Percentiles rank a stretch among this genome's conserved stretches.
Evolutionary conservation across 2,329 filamentous ascomycete genomes (phyloP).

Genomic region (Eurotiales sp.): DNA sequence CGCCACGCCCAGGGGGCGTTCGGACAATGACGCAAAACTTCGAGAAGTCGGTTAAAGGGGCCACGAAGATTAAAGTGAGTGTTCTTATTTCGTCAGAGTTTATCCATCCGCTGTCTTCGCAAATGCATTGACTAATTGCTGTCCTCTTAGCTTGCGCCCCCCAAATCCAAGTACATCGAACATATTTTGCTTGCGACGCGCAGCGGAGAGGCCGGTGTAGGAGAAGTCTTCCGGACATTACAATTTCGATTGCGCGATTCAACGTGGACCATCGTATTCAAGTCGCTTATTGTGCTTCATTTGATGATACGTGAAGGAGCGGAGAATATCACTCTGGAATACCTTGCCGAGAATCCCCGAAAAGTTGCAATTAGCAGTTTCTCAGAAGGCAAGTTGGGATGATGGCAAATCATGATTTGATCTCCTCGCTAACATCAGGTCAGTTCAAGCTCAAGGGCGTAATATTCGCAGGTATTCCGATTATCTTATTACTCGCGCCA

Average conservation of each 20-base stretch:
- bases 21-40: constrained; percentile 59
- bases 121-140: constrained; percentile 18
- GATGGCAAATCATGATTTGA: not conserved
- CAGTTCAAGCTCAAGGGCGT: constrained; percentile 88
- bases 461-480: constrained; percentile 91
- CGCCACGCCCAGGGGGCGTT: constrained; percentile 1
- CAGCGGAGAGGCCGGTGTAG: constrained; percentile 88
- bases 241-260: constrained; percentile 87
- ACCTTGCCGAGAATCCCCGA: constrained; percentile 76
- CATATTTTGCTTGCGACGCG: constrained; percentile 95
- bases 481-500: constrained; percentile 78
- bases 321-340: constrained; percentile 80
- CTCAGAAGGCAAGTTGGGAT: constrained; percentile 70
- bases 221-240: constrained; percentile 89
- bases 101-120: constrained; percentile 15
- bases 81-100: constrained; percentile 16
- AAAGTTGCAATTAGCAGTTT: constrained; percentile 85
- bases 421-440: constrained; percentile 32
- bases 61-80: constrained; percentile 89
- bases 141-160: constrained; percentile 71
- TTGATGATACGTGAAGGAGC: constrained; percentile 96
- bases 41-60: constrained; percentile 98
- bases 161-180: constrained; percentile 99
- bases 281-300: constrained; percentile 91
- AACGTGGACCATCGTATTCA: constrained; percentile 99